Evolutionary conservation across 768 basidiomycete genomes (phyloP), one percentile per base, ranked within the genome.

Genomic region (Butyriboletus loyo): DNA sequence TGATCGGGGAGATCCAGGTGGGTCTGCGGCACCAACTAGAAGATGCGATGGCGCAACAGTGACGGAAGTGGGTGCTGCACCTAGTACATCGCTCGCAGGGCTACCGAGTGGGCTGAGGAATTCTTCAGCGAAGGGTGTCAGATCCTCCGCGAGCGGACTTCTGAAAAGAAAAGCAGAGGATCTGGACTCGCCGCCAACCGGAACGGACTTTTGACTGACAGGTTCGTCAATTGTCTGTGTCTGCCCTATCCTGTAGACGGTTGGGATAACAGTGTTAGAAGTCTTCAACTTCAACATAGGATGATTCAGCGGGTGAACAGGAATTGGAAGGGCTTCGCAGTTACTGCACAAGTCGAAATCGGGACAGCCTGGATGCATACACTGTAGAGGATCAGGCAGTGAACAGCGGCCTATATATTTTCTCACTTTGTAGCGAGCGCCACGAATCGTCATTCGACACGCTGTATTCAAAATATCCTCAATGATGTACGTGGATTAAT

Each of bases 271-370:
- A 4, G 80, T 76, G 17, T 78, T 77, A 1, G 74, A 55, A 0
- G 73, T 74, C 62, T 74, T 84, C 70, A 94, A 74, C 80, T 92
- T 94, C 62, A 92, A 65, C 64, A 95, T 54, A 1, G 85, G 81
- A 62, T 95, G 92, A 30, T 70, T 80, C 13, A 66, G 52, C 0
- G 89, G 88, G 65, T 95, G 92, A 13, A 88, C 74, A 6, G 83
- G 71, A 53, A 92, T 87, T 0, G 92, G 92, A 51, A 82, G 76
- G 6, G 89, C 84, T 70, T 93, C 92, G 69, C 92, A 95, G 47
- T 68, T 68, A 52, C 77, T 74, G 70, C 92, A 95, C 17, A 94
- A 76, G 62, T 95, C 92, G 59, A 84, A 92, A 66, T 93, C 88
- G 0, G 79, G 77, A 70, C 92, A 95, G 4, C 73, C 71, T 14